Base-by-base conservation (phyloP, 148 eudicot genomes). In the Vaccinium myrtillus region DNA sequence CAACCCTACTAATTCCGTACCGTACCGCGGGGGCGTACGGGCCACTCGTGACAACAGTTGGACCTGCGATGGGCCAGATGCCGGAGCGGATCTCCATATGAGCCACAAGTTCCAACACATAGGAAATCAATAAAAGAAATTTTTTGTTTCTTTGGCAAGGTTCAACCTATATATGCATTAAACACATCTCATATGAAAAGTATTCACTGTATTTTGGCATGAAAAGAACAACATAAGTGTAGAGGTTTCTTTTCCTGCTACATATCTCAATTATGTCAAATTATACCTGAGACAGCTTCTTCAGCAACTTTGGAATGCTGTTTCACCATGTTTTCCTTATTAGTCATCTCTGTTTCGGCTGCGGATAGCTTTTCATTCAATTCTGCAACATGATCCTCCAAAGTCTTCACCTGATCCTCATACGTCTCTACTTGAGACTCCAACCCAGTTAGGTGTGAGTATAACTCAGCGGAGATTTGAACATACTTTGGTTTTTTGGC, bases 291-390 rank as follows among this genome's bases (percentile, higher is more conserved):
- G 76, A 97, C 98, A 67, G 99, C 99, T 93, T 96, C 99, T 89
- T 97, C 99, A 6, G 99, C 98, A 81, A 97, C 99, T 91, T 97
- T 97, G 46, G 92, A 89, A 82, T 97, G 99, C 82, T 97, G 99
- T 86, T 95, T 97, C 78, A 95, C 99, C 77, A 94, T 85, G 83
- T 85, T 94, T 63, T 95, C 99, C 87, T 95, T 94, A 25, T 90
- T 83, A 51, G 91, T 94, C 85, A 97, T 90, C 88, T 97, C 99
- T n/a, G 93, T 87, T 81, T 95, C 74, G 73, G 98, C 96, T 82
- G 87, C 89, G 12, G 96, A 88, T 19, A 95, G 85, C 84, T 95
- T 91, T 83, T 93, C 95, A 89, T 90, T 94, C 79, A 97, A 88
- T 77, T 94, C 92, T 59, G 87, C 78, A 12, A 94, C 87, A 81